Percentiles rank a stretch among this genome's conserved stretches.
Evolutionary conservation across 208 protist species (phyloP).

Genomic region (Sergeia podlipaevii): DNA sequence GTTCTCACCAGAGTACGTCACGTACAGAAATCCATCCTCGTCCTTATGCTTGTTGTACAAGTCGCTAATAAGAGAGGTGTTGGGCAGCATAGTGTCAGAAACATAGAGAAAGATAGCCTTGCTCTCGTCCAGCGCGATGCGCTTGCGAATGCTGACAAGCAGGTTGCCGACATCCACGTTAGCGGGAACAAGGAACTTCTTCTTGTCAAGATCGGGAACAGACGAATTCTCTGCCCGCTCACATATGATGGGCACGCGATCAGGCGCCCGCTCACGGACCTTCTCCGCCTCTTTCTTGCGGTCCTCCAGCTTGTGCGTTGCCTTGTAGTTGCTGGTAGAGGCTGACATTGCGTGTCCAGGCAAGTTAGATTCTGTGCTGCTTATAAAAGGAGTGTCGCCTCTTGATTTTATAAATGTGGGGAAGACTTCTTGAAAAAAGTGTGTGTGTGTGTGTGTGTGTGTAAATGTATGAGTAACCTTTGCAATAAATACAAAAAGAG

Average conservation of each 20-base stretch:
- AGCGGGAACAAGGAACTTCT: slow-evolving; percentile 86
- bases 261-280: slow-evolving; percentile 69
- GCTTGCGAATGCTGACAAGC: slow-evolving; percentile 92
- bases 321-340: slow-evolving; percentile 58
- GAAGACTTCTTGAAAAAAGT: too few species aligned
- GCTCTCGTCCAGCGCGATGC: slow-evolving; percentile 88
- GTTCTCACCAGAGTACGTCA: slow-evolving; percentile 87
- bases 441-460: too few species aligned
- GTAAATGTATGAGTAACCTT: too few species aligned
- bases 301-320: slow-evolving; percentile 64
- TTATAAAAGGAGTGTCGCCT: too few species aligned
- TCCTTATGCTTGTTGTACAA: slow-evolving; percentile 92
- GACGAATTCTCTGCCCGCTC: slow-evolving; percentile 88
- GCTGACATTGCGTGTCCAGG: too few species aligned
- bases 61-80: slow-evolving; percentile 38
- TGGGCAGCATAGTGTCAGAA: slow-evolving; percentile 84
- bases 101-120: slow-evolving; percentile 95
- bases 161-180: slow-evolving; percentile 93
- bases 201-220: slow-evolving; percentile 91
- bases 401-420: too few species aligned
- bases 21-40: slow-evolving; percentile 92
- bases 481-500: background rate
- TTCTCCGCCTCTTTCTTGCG: slow-evolving; percentile 59
- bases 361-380: too few species aligned
- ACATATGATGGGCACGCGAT: slow-evolving; percentile 92